Conservation (phyloP, 805 yeast species). For the Starmerella tilneyi region DNA sequence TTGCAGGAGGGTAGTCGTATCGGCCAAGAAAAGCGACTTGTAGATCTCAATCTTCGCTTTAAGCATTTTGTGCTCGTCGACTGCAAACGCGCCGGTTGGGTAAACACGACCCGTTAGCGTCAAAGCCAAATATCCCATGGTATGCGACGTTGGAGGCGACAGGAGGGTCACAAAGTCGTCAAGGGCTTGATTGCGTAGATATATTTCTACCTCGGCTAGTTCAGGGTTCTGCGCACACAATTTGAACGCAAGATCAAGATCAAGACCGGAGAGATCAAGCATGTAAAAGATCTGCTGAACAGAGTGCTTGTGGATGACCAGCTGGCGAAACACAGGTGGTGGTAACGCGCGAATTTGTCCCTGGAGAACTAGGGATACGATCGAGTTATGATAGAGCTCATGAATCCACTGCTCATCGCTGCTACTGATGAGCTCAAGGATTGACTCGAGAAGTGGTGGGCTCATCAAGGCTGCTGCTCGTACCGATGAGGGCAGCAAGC, state of each 20-base stretch:
- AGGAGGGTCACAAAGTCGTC: constrained; percentile 47
- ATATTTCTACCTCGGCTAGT: constrained; percentile 53
- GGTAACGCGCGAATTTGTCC: constrained; percentile 44
- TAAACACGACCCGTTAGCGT: constrained; percentile 67
- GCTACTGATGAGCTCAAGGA: constrained; percentile 37
- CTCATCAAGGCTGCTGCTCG: constrained; percentile 32
- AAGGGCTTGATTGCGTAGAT: constrained; percentile 61
- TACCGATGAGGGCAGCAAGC: constrained; percentile 35
- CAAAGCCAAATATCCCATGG: constrained; percentile 56
- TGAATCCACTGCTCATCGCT: constrained; percentile 27
- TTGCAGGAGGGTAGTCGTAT: constrained; percentile 9
- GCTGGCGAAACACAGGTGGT: constrained; percentile 50
- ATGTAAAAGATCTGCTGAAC: constrained; percentile 60
- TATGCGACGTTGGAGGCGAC: constrained; percentile 1
- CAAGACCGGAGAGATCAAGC: constrained; percentile 57
- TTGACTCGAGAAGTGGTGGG: constrained; percentile 33
- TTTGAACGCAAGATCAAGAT: constrained; percentile 63
- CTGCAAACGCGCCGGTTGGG: constrained; percentile 50
- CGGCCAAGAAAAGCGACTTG: constrained; percentile 45
- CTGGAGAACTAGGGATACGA: constrained; percentile 44
- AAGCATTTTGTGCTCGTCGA: constrained; percentile 20
- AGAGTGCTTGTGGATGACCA: constrained; percentile 43
- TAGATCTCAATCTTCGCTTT: constrained; percentile 45
- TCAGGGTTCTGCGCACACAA: constrained; percentile 44
- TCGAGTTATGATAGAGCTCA: constrained; percentile 40